phyloP scores from a whole-genome alignment of 495 filamentous ascomycete species.

The Aspergillus diversus region DNA sequence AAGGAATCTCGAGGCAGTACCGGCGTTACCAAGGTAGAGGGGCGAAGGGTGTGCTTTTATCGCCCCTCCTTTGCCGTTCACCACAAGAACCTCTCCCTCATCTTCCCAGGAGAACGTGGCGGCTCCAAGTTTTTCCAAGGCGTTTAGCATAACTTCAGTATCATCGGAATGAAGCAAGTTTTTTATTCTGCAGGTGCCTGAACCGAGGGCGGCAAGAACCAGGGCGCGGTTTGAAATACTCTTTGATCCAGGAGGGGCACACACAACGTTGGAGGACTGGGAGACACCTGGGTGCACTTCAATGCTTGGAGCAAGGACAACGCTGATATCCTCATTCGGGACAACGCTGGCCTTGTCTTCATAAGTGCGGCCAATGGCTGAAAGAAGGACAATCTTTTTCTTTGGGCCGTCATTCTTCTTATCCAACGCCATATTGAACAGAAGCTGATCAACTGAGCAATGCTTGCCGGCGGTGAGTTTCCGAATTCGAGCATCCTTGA shows the following conservation, averaged over 20 bases:
- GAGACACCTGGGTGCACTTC: slow-evolving; percentile 71
- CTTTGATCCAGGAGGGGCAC: slow-evolving; percentile 94
- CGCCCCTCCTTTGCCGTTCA: slow-evolving; percentile 86
- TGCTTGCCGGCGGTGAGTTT: slow-evolving; percentile 84
- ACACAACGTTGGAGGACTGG: slow-evolving; percentile 64
- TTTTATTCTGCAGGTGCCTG: slow-evolving; percentile 82
- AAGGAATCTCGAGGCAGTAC: slow-evolving; percentile 93
- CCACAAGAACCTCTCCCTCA: slow-evolving; percentile 84
- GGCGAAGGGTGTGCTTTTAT: slow-evolving; percentile 74
- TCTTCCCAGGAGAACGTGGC: slow-evolving; percentile 96
- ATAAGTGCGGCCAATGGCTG: slow-evolving; percentile 83
- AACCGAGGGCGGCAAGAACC: slow-evolving; percentile 87
- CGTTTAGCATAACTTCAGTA: slow-evolving; percentile 94
- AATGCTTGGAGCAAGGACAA: slow-evolving; percentile 82
- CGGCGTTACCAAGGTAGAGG: slow-evolving; percentile 94
- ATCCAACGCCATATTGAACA: slow-evolving; percentile 94
- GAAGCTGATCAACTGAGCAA: slow-evolving; percentile 86
- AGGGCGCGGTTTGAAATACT: slow-evolving; percentile 96
- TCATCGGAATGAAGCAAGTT: slow-evolving; percentile 97
- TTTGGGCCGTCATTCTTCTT: slow-evolving; percentile 97
- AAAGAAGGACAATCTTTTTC: slow-evolving; percentile 96
- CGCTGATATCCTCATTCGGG: slow-evolving; percentile 79
- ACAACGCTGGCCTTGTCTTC: slow-evolving; percentile 88
- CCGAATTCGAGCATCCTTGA: slow-evolving; percentile 81
- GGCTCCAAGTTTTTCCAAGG: slow-evolving; percentile 79